phyloP scores from a whole-genome alignment of 805 yeast genomes.

The Barnettozyma populi region DNA sequence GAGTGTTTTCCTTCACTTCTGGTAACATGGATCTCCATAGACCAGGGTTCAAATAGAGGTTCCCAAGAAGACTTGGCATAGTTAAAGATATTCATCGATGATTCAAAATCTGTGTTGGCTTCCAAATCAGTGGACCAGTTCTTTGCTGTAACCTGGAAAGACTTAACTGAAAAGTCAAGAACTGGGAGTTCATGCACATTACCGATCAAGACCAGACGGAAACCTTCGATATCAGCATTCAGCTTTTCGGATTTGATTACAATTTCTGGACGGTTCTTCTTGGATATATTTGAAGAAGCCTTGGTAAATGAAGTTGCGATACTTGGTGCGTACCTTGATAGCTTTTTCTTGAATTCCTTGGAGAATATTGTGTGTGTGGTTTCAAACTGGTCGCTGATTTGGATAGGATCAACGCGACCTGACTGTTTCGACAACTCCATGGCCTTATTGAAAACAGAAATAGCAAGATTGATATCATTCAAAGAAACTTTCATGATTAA shows the following conservation, averaged over 20 bases:
- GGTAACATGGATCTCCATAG: constrained; percentile 65
- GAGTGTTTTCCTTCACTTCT: constrained; percentile 40
- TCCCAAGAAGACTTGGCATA: constrained; percentile 94
- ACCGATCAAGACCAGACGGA: constrained; percentile 79
- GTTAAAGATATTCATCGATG: constrained; percentile 73
- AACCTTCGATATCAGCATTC: constrained; percentile 62
- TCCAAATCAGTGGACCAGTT: constrained; percentile 87
- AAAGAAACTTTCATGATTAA: constrained; percentile 75
- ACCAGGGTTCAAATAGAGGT: constrained; percentile 87
- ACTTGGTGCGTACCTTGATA: constrained; percentile 67
- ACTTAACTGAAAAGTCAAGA: constrained; percentile 65
- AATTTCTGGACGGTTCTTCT: constrained; percentile 29
- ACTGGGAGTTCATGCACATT: constrained; percentile 89
- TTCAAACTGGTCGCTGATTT: constrained; percentile 12
- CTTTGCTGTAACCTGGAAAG: constrained; percentile 60
- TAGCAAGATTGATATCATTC: constrained; percentile 79
- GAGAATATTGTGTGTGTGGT: constrained; percentile 39
- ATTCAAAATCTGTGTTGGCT: constrained; percentile 59
- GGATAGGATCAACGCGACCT: constrained; percentile 16
- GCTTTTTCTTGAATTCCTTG: constrained; percentile 54
- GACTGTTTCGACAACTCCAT: constrained; percentile 35
- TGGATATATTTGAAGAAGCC: constrained; percentile 18
- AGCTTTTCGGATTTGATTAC: constrained; percentile 66
- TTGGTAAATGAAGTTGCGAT: constrained; percentile 46
- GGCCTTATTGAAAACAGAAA: constrained; percentile 68